Base-by-base conservation (phyloP, 148 eudicot genomes). In the Chenopodium formosanum region DNA sequence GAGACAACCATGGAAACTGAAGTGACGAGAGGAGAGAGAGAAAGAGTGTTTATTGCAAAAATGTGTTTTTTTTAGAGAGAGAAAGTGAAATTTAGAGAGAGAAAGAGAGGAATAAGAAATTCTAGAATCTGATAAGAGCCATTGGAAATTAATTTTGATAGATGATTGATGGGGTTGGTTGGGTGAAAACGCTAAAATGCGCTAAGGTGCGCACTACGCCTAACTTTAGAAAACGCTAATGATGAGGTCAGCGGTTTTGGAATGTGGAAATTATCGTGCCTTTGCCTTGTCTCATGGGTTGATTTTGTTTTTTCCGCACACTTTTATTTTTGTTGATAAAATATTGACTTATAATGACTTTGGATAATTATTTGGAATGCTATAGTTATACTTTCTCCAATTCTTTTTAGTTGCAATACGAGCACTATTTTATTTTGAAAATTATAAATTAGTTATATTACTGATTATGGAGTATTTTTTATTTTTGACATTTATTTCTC, bases 1-100 rank as follows among this genome's bases (percentile, higher is more conserved):
- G 50, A 73, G 16, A 77, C 20, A 46, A 2, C 48, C 74, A 84
- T 77, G 40, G 34, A 63, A 84, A 76, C 56, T 47, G 77, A 9
- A 70, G 72, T 32, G 72, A 25, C 16, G 72, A 25, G 53, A 14
- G 8, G 22, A 58, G 52, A 73, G 52, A 73, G 63, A 62, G 17
- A 75, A 47, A 37, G 79, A 29, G 82, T 40, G 75, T 76, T 62
- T 10, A 1, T 2, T 50, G 16, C 3, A 50, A 50, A 48, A 50
- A 25, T 34, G 84, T 58, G 17, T 4, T 58, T 67, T 56, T 56
- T 56, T 10, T 11, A 25, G 37, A 44, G 23, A n/a, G 65, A 77
- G 70, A 31, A 77, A 37, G 6, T 37, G 6, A 37, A 37, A 4
- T 37, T 37, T 37, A 37, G 40, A 37, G 40, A 40, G 44, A 64